Conservation (phyloP, 441 rosid species). For the Mallotus repandus region DNA sequence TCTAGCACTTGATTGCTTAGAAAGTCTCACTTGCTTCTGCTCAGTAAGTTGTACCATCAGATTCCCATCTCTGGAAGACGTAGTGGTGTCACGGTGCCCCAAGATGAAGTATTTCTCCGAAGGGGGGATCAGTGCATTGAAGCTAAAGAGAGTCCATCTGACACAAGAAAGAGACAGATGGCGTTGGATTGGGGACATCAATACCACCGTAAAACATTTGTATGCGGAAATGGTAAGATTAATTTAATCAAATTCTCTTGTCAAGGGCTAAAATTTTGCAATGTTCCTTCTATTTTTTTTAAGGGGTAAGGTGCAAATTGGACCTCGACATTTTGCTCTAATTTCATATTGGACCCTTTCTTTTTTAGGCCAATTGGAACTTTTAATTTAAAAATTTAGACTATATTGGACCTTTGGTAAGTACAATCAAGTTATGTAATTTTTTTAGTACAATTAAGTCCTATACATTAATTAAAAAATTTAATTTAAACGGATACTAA, state of each 20-base stretch:
- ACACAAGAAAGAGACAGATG: not conserved
- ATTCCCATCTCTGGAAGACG: slow-evolving; percentile 20
- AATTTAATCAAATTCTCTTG: not conserved
- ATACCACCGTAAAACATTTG: slow-evolving; percentile 6
- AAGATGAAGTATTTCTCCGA: slow-evolving; percentile 23
- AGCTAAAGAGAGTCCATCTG: not conserved
- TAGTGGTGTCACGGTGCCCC: slow-evolving; percentile 19
- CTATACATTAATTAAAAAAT: no score
- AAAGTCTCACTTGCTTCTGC: slow-evolving; percentile 28
- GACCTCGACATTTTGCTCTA: no score
- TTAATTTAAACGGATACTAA: no score
- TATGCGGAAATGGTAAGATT: slow-evolving; percentile 3
- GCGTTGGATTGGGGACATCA: slow-evolving; percentile 9
- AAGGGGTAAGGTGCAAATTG: no score
- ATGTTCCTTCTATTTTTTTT: no score
- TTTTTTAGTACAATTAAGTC: no score
- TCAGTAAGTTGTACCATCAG: slow-evolving; percentile 4
- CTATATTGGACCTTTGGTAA: no score
- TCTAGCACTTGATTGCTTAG: slow-evolving; percentile 8
- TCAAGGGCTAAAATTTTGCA: no score
- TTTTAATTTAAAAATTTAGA: no score
- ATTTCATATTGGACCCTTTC: no score
- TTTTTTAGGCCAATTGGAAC: no score
- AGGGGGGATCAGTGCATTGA: not conserved
- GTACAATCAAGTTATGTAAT: no score